Evolutionary conservation across 805 yeast genomes (phyloP), one percentile per base, ranked within the genome.

Genomic region (Saccharomyces mikatae): DNA sequence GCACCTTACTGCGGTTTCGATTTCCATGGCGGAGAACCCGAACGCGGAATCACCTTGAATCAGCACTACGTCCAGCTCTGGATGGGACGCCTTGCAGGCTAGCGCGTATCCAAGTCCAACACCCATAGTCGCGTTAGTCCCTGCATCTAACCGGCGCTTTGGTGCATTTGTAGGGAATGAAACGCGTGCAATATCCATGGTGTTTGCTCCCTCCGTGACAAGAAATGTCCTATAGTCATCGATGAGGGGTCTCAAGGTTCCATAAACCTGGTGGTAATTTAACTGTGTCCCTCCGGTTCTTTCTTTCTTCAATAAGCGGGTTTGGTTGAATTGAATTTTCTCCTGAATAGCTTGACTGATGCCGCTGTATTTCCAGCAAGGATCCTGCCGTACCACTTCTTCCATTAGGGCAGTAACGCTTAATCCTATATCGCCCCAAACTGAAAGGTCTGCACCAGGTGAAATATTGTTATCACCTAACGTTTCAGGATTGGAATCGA

Each of bases 121-220:
- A 2, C 91, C 91, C 90, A 85, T 86, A 0, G 89, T 85, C 0
- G 88, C 89, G 68, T 82, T 83, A 0, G 89, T 84, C 4, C 89
- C 90, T 1, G 88, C 87, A 62, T 85, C 91, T 24, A 85, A 67
- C 41, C 88, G 68, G 22, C 73, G 77, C 55, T 77, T 76, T 0
- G 89, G 85, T 2, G 60, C 59, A 6, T 70, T 67, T 50, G 83
- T 73, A 4, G 81, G 80, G 63, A 85, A 84, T 0, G 85, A 78
- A 10, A 81, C 73, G 49, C 90, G 72, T 1, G 89, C 83, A 24
- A 80, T 74, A 60, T 85, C 90, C 89, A 85, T 84, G 0, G 89
- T 83, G 62, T 84, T 83, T 0, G 90, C 89, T n/a, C 90, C 90
- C 65, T 85, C 90, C 3, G 83, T 75, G 1, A 84, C 77, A 41